Evolutionary conservation across 768 basidiomycete species (phyloP), one percentile per base, ranked within the genome.

Genomic region (Tricholoma sp.): DNA sequence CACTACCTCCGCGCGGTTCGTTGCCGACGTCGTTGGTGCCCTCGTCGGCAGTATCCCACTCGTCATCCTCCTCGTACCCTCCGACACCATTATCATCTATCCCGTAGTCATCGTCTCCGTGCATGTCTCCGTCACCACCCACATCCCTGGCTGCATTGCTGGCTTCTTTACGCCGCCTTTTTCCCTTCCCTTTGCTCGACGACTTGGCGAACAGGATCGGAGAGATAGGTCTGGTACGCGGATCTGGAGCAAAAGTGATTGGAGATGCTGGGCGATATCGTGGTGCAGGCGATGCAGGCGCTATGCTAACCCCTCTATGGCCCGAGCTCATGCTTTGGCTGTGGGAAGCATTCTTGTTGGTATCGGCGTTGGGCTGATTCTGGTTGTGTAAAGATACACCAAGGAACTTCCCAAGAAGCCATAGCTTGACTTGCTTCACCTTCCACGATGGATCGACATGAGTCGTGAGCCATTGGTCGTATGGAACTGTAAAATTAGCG

Each of bases 391-490:
- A 73, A 51, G 58, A 70, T 50, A 66, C 76, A 63, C 60, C 54
- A 33, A 80, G 71, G 61, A 81, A 83, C 61, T 81, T 86, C 1
- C 80, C 69, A 42, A 89, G 76, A 24, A 89, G 69, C 74, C 80
- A 82, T 32, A 77, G 74, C 61, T 90, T 91, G 32, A 86, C 72
- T 31, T 86, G 78, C 13, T 76, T 76, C 39, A 89, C 74, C 61
- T 82, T 83, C 80, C 81, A 86, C 31, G 70, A 61, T 3, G 81
- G 74, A 57, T 84, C 80, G 64, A 87, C 65, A 64, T 86, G 85
- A 11, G 88, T 88, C n/a, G 84, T 72, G 47, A 89, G 72, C 88
- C 88, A 91, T 70, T 88, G 87, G 68, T 91, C 89, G 61, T 83
- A 80, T 0, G 84, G 80, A 20, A 90, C 88, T 85, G 57, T 6